Evolutionary conservation across 2,329 filamentous ascomycete genomes (phyloP).

Genomic region (Lachnellula cervina): DNA sequence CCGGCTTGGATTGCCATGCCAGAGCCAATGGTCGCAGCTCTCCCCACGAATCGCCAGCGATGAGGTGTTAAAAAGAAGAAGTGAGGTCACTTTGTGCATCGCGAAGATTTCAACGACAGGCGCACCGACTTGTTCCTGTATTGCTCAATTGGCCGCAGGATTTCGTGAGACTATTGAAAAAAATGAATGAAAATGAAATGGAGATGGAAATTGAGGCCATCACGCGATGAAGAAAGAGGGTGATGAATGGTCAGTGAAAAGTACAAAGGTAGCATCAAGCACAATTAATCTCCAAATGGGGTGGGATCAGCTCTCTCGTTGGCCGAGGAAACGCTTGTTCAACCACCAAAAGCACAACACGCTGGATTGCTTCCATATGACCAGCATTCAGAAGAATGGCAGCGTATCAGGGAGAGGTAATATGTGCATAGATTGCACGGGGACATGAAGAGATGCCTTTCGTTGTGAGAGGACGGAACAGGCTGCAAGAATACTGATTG

Average conservation of each 20-base stretch:
- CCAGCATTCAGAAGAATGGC: neutral
- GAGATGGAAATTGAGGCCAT: neutral
- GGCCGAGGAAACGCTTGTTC: slow-evolving; percentile 3
- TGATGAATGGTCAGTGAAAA: neutral
- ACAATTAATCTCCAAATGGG: neutral
- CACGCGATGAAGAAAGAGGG: neutral
- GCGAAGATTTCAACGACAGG: neutral
- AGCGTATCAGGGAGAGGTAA: neutral
- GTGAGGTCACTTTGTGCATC: neutral
- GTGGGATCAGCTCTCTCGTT: neutral
- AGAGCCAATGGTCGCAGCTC: too few species aligned
- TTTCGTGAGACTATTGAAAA: neutral
- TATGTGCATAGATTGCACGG: neutral
- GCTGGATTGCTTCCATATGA: neutral
- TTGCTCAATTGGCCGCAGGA: neutral
- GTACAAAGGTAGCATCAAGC: slow-evolving; percentile 1
- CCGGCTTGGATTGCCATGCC: too few species aligned
- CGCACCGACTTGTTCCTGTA: neutral
- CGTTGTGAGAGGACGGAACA: neutral
- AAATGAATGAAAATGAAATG: too few species aligned
- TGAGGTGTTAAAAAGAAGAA: neutral
- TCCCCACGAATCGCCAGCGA: neutral
- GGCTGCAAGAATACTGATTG: neutral
- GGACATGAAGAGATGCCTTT: neutral
- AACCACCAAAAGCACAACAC: neutral